A percentile compares a stretch with the other conserved stretches of the same genome.
These are phyloP conservation scores for Parietaria judaica DNA, from an alignment of 306 rosid species.

Conservation along the genomic window DNA sequence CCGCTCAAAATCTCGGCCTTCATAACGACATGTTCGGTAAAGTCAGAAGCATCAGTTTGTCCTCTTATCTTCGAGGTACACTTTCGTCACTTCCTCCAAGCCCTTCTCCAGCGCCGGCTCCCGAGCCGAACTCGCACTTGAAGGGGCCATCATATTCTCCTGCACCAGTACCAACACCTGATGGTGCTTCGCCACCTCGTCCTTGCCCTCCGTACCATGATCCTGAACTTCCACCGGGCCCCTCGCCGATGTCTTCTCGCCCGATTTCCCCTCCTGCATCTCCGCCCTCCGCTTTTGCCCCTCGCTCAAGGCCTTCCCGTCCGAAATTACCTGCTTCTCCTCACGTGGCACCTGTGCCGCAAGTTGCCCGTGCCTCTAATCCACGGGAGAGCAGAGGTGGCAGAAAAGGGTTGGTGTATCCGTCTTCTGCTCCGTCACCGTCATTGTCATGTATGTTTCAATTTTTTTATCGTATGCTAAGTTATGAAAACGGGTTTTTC, in stretches of 20 bases:
- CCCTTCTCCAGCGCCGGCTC: conserved; percentile 70
- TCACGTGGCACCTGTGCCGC: conserved; percentile 29
- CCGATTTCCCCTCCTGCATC: conserved; percentile 27
- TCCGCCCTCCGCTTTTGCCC: conserved; percentile 32
- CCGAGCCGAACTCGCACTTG: conserved; percentile 21
- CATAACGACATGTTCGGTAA: conserved; percentile 61
- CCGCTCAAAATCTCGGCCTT: conserved; percentile 66
- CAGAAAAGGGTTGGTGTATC: conserved; percentile 27
- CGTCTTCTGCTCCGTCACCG: conserved; percentile 33
- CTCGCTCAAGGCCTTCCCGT: conserved; percentile 28
- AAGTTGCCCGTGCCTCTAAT: conserved; percentile 18
- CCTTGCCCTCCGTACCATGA: conserved; percentile 44
- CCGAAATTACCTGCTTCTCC: conserved; percentile 33
- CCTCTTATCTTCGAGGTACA: conserved; percentile 47
- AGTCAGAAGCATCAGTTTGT: conserved; percentile 63
- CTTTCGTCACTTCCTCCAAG: conserved; percentile 39
- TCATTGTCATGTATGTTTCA: conserved; percentile 50
- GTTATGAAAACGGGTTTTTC: not conserved
- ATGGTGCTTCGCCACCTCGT: conserved; percentile 30
- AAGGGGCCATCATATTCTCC: conserved; percentile 31
- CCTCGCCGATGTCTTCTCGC: conserved; percentile 33
- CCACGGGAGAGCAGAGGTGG: conserved; percentile 31
- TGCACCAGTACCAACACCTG: conserved; percentile 30
- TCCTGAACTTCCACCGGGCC: conserved; percentile 26
- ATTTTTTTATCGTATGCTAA: not conserved